Evolutionary conservation across 129 eudicot genomes (phyloP).

Genomic region (Pseudognaphalium luteoalbum): DNA sequence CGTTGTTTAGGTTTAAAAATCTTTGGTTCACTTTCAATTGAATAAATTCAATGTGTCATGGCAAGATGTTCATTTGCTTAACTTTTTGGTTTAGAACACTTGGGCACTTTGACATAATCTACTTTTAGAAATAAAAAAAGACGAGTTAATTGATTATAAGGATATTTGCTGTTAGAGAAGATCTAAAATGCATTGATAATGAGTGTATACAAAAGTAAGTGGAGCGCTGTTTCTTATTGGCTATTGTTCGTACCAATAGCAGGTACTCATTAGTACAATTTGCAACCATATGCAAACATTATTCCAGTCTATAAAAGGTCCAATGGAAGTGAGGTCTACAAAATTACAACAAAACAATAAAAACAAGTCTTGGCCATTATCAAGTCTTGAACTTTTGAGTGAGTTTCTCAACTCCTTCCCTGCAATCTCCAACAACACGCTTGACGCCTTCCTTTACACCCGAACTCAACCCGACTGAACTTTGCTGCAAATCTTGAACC

Average conservation of each 20-base stretch:
- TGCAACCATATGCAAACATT: slow-evolving; percentile 27
- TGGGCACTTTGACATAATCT: no score
- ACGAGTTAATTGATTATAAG: no score
- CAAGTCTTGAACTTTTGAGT: slow-evolving; percentile 87
- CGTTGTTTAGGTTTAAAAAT: not conserved
- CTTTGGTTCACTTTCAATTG: no score
- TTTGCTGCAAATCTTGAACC: slow-evolving; percentile 56
- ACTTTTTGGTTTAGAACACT: no score
- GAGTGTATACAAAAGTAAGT: no score
- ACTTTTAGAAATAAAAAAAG: no score
- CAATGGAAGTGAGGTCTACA: slow-evolving; percentile 20
- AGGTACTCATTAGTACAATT: slow-evolving; percentile 20
- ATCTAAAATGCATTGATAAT: not conserved
- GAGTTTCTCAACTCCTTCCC: slow-evolving; percentile 73
- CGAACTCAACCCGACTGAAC: slow-evolving; percentile 46
- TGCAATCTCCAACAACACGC: slow-evolving; percentile 76
- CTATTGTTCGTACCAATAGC: slow-evolving; percentile 5
- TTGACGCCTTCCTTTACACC: slow-evolving; percentile 66
- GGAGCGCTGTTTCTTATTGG: no score
- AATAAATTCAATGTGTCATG: no score
- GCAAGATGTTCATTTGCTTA: no score
- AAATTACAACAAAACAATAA: slow-evolving; percentile 24
- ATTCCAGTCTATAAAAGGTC: slow-evolving; percentile 13
- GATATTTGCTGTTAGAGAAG: no score
- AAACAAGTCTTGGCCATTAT: not conserved